Evolutionary conservation across 345 rosid genomes (phyloP), one percentile per base, ranked within the genome.

Genomic region (Citrus mangshanensis): DNA sequence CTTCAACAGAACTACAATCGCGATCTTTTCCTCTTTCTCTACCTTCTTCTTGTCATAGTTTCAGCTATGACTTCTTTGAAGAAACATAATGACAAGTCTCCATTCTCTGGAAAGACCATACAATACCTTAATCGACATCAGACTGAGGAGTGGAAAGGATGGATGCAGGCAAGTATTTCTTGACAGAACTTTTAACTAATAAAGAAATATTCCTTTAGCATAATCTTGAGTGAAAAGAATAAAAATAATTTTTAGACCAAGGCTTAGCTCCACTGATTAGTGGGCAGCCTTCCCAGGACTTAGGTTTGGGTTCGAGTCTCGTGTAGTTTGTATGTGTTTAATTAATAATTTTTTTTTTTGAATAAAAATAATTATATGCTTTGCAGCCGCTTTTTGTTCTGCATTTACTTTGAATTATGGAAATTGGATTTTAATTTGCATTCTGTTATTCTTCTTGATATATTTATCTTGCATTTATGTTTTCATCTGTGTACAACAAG

Each of bases 101-200:
- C 91, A 27, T 88, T 92, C 72, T 85, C 91, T 79, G 98, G 98
- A 78, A 94, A 93, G 79, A 64, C 97, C 72, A 89, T 89, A 68
- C 92, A 86, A 24, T 96, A 93, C 88, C 98, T 96, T 79, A 93
- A 90, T 81, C 89, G 96, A 71, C 95, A 93, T 87, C 97, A 95
- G 81, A 95, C 99, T n/a, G 98, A 93, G 81, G 98, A 96, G 83
- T 96, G 99, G 99, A 96, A 91, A 88, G 98, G 98, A 82, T 96
- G 98, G 98, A 96, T 96, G 99, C 98, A 96, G 99, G 99, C 89
- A 82, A 89, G 93, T 85, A 16, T 82, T 78, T 82, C 77, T 73
- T 73, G 34, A 7, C 74, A n/a, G 66, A 67, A 54, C 40, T 79
- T 28, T 9, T 70, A 46, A 42, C 42, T 63, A 63, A 18, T 67